phyloP scores from a whole-genome alignment of 352 stramenopile species.

The Phytophthora agathidicida region DNA sequence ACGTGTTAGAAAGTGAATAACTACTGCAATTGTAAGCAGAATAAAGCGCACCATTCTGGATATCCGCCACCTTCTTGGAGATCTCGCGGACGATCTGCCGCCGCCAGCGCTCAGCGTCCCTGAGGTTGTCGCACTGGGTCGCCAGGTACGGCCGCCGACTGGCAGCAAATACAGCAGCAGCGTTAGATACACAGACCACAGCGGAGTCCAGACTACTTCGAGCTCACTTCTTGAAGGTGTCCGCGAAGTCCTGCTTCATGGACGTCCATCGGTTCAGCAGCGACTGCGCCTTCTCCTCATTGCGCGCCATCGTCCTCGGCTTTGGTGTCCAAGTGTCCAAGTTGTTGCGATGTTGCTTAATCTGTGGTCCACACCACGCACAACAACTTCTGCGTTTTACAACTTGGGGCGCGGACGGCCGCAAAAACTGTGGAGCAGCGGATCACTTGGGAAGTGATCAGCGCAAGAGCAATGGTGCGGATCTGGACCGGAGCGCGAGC shows the following conservation, averaged over 20 bases:
- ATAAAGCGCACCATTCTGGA: conserved; percentile 91
- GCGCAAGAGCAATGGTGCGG: conserved; percentile 25
- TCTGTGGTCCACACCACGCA: conserved; percentile 13
- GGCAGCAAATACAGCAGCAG: conserved; percentile 1
- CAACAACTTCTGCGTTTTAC: conserved; percentile 5
- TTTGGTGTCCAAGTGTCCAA: too few species aligned
- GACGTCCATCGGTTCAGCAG: conserved; percentile 99
- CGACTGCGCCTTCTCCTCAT: conserved; percentile 98
- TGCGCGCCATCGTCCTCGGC: conserved; percentile 98
- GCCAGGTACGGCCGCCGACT: conserved; percentile 93
- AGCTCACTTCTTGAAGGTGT: conserved; percentile 80
- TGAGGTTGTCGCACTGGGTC: conserved; percentile 93
- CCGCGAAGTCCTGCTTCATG: conserved; percentile 94
- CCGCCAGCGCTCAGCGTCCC: conserved; percentile 93
- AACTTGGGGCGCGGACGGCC: conserved; percentile 6
- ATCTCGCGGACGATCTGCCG: conserved; percentile 96
- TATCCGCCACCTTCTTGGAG: conserved; percentile 94
- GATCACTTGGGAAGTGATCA: too few species aligned
- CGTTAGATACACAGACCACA: conserved; percentile 1
- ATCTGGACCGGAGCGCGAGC: conserved; percentile 18
- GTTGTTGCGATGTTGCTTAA: not conserved
- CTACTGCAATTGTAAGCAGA: not conserved
- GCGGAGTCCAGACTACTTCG: not conserved
- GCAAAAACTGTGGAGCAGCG: not conserved
- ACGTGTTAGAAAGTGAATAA: too few species aligned